These are phyloP conservation scores for Beauveria caledonica DNA, from an alignment of 2,329 filamentous ascomycete species.

Conservation along the genomic window DNA sequence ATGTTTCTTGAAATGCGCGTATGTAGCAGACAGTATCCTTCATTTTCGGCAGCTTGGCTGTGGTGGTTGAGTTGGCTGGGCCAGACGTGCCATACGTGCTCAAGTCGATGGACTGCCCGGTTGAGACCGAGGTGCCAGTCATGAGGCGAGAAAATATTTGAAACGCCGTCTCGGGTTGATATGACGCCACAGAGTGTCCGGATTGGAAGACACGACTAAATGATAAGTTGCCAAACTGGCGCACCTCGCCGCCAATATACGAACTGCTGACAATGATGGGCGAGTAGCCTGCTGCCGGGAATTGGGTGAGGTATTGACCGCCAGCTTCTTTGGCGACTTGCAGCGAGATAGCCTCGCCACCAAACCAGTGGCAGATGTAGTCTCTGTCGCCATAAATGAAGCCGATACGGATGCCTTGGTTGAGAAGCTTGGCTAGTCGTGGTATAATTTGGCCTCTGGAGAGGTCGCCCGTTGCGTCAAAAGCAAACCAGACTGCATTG, in stretches of 20 bases:
- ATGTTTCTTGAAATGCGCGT: slow-evolving; percentile 42
- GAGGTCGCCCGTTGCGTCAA: slow-evolving; percentile 48
- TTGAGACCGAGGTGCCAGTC: slow-evolving; percentile 45
- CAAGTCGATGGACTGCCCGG: slow-evolving; percentile 44
- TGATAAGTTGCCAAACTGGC: slow-evolving; percentile 67
- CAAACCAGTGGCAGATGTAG: slow-evolving; percentile 60
- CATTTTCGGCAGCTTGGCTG: slow-evolving; percentile 40
- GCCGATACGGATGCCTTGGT: slow-evolving; percentile 57
- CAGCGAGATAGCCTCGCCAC: slow-evolving; percentile 66
- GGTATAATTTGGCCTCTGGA: slow-evolving; percentile 53
- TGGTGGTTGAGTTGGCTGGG: slow-evolving; percentile 46
- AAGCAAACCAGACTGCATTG: slow-evolving; percentile 36
- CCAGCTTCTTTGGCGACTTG: slow-evolving; percentile 44
- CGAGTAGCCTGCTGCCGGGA: slow-evolving; percentile 61
- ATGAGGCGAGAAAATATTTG: slow-evolving; percentile 54
- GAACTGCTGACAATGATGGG: slow-evolving; percentile 60
- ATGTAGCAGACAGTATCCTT: slow-evolving; percentile 53
- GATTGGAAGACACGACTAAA: slow-evolving; percentile 60
- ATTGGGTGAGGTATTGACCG: slow-evolving; percentile 41
- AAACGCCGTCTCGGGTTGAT: slow-evolving; percentile 52
- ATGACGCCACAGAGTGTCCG: slow-evolving; percentile 54
- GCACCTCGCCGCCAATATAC: slow-evolving; percentile 63
- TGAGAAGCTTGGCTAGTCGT: slow-evolving; percentile 51
- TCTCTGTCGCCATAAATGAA: slow-evolving; percentile 62
- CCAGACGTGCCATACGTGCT: slow-evolving; percentile 49